These are phyloP conservation scores for Capronia americana DNA, from an alignment of 2,329 filamentous ascomycete genomes.

Conservation along the genomic window DNA sequence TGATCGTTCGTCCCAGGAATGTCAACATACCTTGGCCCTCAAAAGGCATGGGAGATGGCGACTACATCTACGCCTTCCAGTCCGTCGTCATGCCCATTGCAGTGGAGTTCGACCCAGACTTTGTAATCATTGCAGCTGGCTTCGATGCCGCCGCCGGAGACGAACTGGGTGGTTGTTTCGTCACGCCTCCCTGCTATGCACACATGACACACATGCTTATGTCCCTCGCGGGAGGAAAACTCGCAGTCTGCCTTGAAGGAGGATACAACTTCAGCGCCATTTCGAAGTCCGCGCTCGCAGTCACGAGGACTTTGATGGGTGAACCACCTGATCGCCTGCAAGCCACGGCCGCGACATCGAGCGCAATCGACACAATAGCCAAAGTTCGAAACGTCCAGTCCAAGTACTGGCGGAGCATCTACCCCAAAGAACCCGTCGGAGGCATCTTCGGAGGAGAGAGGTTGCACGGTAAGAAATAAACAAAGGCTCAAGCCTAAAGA, in stretches of 20 bases:
- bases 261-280: conserved; percentile 95
- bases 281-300: conserved; percentile 87
- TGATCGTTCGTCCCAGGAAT: conserved; percentile 53
- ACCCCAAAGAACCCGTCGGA: conserved; percentile 67
- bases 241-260: conserved; percentile 92
- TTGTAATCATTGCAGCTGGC: conserved; percentile 93
- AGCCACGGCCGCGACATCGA: conserved; percentile 55
- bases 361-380: conserved; percentile 63
- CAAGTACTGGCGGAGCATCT: conserved; percentile 85
- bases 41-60: conserved; percentile 87
- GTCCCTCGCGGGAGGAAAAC: conserved; percentile 86
- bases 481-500: not conserved
- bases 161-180: conserved; percentile 88
- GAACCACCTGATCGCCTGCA: conserved; percentile 76
- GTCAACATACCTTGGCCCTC: conserved; percentile 73
- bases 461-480: conserved; percentile 61
- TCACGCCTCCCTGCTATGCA: conserved; percentile 88
- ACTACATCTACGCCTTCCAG: conserved; percentile 95
- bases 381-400: conserved; percentile 66
- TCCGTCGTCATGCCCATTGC: conserved; percentile 96
- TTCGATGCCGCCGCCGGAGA: conserved; percentile 96
- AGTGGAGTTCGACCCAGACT: conserved; percentile 87
- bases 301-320: conserved; percentile 92
- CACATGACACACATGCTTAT: conserved; percentile 99
- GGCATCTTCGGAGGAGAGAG: conserved; percentile 63